phyloP scores from a whole-genome alignment of 345 rosid species.

The Dovyalis caffra region DNA sequence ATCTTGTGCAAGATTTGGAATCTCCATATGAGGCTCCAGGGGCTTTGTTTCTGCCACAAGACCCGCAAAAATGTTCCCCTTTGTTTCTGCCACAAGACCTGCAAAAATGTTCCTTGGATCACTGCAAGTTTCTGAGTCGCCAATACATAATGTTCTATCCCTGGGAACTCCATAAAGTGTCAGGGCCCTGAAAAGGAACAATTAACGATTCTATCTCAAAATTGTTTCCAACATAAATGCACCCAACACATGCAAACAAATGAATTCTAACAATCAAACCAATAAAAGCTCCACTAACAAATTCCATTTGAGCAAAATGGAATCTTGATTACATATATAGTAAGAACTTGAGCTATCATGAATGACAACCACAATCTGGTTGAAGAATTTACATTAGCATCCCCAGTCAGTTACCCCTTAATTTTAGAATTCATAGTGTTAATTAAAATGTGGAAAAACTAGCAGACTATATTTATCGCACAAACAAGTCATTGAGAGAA shows the following conservation, averaged over 20 bases:
- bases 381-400: background rate
- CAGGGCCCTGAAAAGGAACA: constrained; percentile 59
- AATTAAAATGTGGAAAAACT: background rate
- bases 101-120: constrained; percentile 56
- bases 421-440: background rate
- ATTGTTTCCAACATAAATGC: background rate
- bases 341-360: background rate
- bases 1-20: constrained; percentile 28
- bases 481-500: background rate
- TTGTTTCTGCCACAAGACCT: constrained; percentile 40
- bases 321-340: too few species aligned
- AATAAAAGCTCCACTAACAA: too few species aligned
- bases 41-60: constrained; percentile 40
- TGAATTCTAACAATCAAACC: background rate
- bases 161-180: constrained; percentile 83
- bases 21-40: constrained; percentile 43
- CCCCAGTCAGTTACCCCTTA: background rate
- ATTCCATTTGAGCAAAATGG: too few species aligned
- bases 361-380: background rate
- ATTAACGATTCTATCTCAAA: background rate
- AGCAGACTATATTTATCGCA: background rate
- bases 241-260: background rate
- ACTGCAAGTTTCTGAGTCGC: constrained; percentile 57
- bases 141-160: constrained; percentile 52
- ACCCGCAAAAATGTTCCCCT: too few species aligned